phyloP scores from a whole-genome alignment of 805 yeast genomes.

The Saccharomyces jurei region DNA sequence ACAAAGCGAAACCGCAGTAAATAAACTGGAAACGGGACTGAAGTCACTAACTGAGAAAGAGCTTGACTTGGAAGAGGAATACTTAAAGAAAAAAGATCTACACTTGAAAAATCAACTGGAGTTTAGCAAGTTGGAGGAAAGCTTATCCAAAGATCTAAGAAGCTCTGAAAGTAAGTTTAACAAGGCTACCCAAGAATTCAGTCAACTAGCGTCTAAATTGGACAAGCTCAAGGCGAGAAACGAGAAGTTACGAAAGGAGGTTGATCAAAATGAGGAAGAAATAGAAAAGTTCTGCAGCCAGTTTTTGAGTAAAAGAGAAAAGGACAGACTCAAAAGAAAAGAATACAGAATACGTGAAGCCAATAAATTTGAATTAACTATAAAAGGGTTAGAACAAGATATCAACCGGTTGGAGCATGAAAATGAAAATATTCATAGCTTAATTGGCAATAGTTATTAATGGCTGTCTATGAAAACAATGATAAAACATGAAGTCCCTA shows the following conservation, averaged over 20 bases:
- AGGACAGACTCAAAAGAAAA: conserved; percentile 17
- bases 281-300: conserved; percentile 17
- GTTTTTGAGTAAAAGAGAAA: conserved; percentile 15
- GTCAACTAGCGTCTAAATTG: conserved; percentile 16
- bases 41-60: conserved; percentile 12
- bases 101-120: conserved; percentile 31
- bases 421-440: conserved; percentile 19
- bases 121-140: conserved; percentile 19
- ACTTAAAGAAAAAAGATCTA: conserved; percentile 30
- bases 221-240: conserved; percentile 17
- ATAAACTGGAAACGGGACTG: conserved; percentile 16
- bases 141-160: conserved; percentile 11
- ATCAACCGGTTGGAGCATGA: conserved; percentile 26
- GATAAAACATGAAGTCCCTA: neutral
- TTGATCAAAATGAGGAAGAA: conserved; percentile 18
- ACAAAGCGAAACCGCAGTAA: conserved; percentile 31
- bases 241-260: conserved; percentile 22
- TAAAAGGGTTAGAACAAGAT: conserved; percentile 31
- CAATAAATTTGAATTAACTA: conserved; percentile 24
- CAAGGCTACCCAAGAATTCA: conserved; percentile 18
- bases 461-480: neutral
- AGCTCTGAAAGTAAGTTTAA: conserved; percentile 5
- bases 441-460: conserved; percentile 7
- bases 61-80: conserved; percentile 29
- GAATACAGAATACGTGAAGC: conserved; percentile 21